These are phyloP conservation scores for Sanghuangporus weigelae DNA, from an alignment of 1,284 basidiomycete genomes.

Conservation along the genomic window DNA sequence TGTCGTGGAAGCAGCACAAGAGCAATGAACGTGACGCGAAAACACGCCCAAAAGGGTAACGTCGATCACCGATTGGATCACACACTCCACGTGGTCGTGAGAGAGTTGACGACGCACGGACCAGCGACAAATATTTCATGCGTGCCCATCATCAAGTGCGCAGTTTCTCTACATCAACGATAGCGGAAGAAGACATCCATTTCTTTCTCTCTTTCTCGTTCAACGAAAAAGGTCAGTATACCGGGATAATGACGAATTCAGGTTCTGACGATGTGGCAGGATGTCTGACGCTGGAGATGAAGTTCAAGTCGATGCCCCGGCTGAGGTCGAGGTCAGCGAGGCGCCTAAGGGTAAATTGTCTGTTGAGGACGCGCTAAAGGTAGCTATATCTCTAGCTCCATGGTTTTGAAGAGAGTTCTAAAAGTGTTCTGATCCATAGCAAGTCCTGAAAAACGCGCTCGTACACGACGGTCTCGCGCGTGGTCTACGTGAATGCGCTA, in stretches of 20 bases:
- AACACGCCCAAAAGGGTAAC: not conserved
- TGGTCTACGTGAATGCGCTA: slow-evolving; percentile 96
- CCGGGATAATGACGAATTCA: slow-evolving; percentile 3
- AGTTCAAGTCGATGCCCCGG: slow-evolving; percentile 70
- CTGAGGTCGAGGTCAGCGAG: slow-evolving; percentile 79
- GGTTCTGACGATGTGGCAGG: slow-evolving; percentile 33
- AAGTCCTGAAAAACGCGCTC: slow-evolving; percentile 94
- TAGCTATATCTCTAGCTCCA: slow-evolving; percentile 31
- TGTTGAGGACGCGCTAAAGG: slow-evolving; percentile 97
- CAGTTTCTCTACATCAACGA: slow-evolving; percentile 61
- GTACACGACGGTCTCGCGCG: slow-evolving; percentile 98
- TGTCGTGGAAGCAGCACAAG: not conserved
- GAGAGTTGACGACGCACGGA: slow-evolving; percentile 10
- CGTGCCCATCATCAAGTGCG: not conserved
- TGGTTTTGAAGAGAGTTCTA: slow-evolving; percentile 6
- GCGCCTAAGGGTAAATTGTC: slow-evolving; percentile 92
- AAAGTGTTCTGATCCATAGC: slow-evolving; percentile 36
- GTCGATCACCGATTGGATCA: not conserved
- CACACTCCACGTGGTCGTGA: not conserved
- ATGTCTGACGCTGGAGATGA: slow-evolving; percentile 99
- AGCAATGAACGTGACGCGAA: not conserved
- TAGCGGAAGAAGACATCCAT: slow-evolving; percentile 86
- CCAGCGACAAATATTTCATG: slow-evolving; percentile 10
- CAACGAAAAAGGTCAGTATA: slow-evolving; percentile 38
- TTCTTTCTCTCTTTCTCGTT: slow-evolving; percentile 31